Evolutionary conservation across 192 early-diverging fungal genomes (phyloP).

Genomic region (Diversispora eburnea): DNA sequence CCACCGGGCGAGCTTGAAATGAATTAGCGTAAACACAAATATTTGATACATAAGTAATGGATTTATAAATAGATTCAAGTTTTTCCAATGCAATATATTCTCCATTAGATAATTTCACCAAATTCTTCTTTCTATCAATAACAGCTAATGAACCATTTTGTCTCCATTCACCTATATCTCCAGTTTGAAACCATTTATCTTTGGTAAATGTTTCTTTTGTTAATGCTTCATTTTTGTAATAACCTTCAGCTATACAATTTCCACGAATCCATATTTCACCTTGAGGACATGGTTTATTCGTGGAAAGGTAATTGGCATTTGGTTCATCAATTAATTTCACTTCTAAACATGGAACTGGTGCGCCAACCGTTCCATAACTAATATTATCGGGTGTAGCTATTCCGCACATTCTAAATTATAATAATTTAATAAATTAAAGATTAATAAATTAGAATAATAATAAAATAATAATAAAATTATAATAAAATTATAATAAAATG

Average conservation of each 20-base stretch:
- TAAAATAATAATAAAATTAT: slow-evolving; percentile 1
- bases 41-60: slow-evolving; percentile 66
- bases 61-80: slow-evolving; percentile 87
- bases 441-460: background rate
- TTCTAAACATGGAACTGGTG: slow-evolving; percentile 72
- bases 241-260: slow-evolving; percentile 71
- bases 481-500: background rate
- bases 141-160: slow-evolving; percentile 73
- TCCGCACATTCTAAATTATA: slow-evolving; percentile 50
- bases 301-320: slow-evolving; percentile 57
- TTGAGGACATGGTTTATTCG: slow-evolving; percentile 58
- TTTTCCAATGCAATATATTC: slow-evolving; percentile 95
- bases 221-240: slow-evolving; percentile 67
- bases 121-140: slow-evolving; percentile 92
- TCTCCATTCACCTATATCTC: slow-evolving; percentile 86
- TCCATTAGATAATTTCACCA: slow-evolving; percentile 88
- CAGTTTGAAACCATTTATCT: slow-evolving; percentile 87
- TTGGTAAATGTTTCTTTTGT: slow-evolving; percentile 64
- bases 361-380: slow-evolving; percentile 64
- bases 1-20: slow-evolving; percentile 66
- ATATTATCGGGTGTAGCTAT: slow-evolving; percentile 62
- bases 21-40: slow-evolving; percentile 76
- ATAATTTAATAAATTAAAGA: slow-evolving; percentile 1
- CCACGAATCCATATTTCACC: slow-evolving; percentile 88
- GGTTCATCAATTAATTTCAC: slow-evolving; percentile 77